A percentile compares a stretch with the other conserved stretches of the same genome.
phyloP scores from a whole-genome alignment of 2,329 filamentous ascomycete species.

The Cladosporium halotolerans region DNA sequence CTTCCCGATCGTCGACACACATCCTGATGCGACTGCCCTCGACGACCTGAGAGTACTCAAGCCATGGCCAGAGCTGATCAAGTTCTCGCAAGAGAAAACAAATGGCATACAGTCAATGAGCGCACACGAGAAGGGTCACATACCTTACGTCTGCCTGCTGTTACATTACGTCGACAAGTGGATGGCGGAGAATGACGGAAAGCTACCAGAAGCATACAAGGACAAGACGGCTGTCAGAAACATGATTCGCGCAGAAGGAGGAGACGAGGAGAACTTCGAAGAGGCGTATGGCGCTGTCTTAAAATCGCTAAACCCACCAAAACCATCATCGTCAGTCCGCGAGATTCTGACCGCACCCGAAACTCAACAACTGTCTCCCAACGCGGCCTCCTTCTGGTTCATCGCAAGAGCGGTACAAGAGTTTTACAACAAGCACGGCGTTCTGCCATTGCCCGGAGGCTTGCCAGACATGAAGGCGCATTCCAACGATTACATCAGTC shows the following conservation, averaged over 20 bases:
- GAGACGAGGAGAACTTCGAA: constrained; percentile 83
- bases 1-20: constrained; percentile 91
- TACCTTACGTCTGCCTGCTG: constrained; percentile 79
- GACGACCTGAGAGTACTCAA: constrained; percentile 76
- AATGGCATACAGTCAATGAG: constrained; percentile 57
- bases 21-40: constrained; percentile 79
- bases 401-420: constrained; percentile 71
- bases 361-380: constrained; percentile 41
- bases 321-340: constrained; percentile 61
- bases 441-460: constrained; percentile 76
- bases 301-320: constrained; percentile 69
- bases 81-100: constrained; percentile 62
- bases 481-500: constrained; percentile 77
- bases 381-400: constrained; percentile 72
- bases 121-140: constrained; percentile 79
- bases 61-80: constrained; percentile 76
- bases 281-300: constrained; percentile 83
- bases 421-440: constrained; percentile 67
- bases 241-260: constrained; percentile 68
- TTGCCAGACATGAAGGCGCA: constrained; percentile 97
- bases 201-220: constrained; percentile 65
- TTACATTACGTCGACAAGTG: constrained; percentile 77
- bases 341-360: constrained; percentile 71
- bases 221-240: constrained; percentile 81
- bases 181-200: constrained; percentile 64